Conservation (phyloP, 2,329 filamentous ascomycete species). For the Trichoderma cornu-damae region DNA sequence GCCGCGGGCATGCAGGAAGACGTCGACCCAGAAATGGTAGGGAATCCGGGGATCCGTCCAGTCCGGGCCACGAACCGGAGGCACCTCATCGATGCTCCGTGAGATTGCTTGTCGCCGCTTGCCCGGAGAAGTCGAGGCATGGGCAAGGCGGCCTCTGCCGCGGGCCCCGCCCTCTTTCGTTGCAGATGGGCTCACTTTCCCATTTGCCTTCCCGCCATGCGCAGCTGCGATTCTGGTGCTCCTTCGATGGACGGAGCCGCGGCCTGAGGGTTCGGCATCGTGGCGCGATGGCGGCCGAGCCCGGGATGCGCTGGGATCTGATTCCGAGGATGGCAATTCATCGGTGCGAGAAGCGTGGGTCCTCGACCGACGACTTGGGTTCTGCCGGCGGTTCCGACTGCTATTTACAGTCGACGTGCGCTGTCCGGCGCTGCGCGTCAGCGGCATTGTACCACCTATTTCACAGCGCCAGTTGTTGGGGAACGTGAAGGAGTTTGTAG, state of each 20-base stretch:
- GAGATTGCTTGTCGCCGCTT: conserved; percentile 14
- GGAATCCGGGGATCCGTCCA: conserved; percentile 55
- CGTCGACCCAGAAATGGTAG: conserved; percentile 62
- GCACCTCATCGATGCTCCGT: background rate
- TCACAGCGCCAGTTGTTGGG: background rate
- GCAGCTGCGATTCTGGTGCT: conserved; percentile 3
- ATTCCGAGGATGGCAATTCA: background rate
- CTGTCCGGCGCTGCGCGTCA: conserved; percentile 26
- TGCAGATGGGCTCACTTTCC: background rate
- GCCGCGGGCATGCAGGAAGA: conserved; percentile 64
- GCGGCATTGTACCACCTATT: conserved; percentile 25
- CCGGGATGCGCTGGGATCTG: background rate
- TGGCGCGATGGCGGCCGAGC: background rate
- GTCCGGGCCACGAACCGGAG: conserved; percentile 39
- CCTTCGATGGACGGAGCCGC: background rate
- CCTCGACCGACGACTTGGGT: conserved; percentile 12
- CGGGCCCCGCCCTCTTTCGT: background rate
- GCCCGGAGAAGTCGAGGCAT: conserved; percentile 19
- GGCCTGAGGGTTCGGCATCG: background rate
- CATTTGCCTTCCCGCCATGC: background rate
- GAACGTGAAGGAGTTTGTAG: background rate
- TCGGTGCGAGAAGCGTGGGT: background rate
- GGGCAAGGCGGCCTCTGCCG: background rate
- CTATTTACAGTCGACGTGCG: conserved; percentile 21
- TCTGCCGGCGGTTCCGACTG: conserved; percentile 22